Conservation (phyloP, 1,284 basidiomycete species). For the Fistulinella cinereoalba region DNA sequence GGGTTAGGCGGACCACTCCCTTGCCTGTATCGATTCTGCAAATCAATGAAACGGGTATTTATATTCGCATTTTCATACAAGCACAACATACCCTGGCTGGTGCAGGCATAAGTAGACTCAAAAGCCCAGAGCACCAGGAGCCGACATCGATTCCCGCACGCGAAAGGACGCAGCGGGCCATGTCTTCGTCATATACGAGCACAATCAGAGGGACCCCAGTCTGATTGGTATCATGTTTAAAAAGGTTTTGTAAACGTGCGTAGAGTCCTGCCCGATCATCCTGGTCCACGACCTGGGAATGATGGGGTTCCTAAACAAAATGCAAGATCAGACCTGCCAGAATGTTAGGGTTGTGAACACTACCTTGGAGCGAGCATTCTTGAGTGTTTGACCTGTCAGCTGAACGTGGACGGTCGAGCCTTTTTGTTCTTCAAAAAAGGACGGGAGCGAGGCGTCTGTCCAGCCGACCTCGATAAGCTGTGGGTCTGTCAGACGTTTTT, state of each 20-base stretch:
- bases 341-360: neutral
- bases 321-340: neutral
- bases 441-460: constrained; percentile 30
- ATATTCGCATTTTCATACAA: too few species aligned
- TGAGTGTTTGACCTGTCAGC: constrained; percentile 1
- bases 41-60: neutral
- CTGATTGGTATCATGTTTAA: constrained; percentile 19
- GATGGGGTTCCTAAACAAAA: constrained; percentile 14
- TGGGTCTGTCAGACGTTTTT: constrained; percentile 19
- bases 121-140: constrained; percentile 24
- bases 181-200: constrained; percentile 33
- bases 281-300: constrained; percentile 18
- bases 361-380: constrained; percentile 23
- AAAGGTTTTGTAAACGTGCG: constrained; percentile 18
- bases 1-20: neutral
- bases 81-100: constrained; percentile 4
- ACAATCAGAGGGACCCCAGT: constrained; percentile 26
- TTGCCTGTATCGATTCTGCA: constrained; percentile 8
- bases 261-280: constrained; percentile 13
- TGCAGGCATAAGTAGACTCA: constrained; percentile 13
- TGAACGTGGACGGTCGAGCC: constrained; percentile 23
- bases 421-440: constrained; percentile 20
- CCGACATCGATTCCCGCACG: constrained; percentile 22
- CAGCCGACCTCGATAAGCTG: constrained; percentile 26
- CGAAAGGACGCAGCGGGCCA: constrained; percentile 25